Evolutionary conservation across 495 filamentous ascomycete species (phyloP).

Genomic region (Penicillium lagena): DNA sequence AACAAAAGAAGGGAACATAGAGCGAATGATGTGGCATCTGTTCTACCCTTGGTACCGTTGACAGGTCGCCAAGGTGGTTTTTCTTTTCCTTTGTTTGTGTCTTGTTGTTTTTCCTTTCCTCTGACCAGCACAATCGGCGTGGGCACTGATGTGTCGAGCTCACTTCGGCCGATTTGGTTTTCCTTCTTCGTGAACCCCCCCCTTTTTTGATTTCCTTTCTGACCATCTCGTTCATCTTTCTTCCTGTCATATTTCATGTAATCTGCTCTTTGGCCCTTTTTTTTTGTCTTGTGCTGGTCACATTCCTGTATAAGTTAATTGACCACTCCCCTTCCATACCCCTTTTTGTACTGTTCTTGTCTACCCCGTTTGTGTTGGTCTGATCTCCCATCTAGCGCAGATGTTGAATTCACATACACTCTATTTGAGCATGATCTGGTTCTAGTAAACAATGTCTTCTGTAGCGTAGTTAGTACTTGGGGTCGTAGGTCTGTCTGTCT

Average conservation of each 20-base stretch:
- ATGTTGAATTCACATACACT: too few relatives aligned
- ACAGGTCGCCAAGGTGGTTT: neutral
- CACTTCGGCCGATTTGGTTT: slow-evolving; percentile 7
- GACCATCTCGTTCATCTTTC: slow-evolving; percentile 6
- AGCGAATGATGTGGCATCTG: slow-evolving; percentile 19
- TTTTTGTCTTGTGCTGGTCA: slow-evolving; percentile 23
- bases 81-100: slow-evolving; percentile 12
- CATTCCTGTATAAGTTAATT: slow-evolving; percentile 30
- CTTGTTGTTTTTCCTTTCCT: slow-evolving; percentile 12
- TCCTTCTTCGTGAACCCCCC: slow-evolving; percentile 1
- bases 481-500: too few relatives aligned
- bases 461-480: too few relatives aligned
- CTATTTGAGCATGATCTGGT: too few relatives aligned
- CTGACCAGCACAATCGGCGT: slow-evolving; percentile 9
- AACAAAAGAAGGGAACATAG: slow-evolving; percentile 14
- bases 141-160: neutral
- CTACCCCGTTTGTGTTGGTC: slow-evolving; percentile 20
- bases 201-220: neutral
- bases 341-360: slow-evolving; percentile 24
- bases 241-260: slow-evolving; percentile 18
- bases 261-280: slow-evolving; percentile 11
- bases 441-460: too few relatives aligned
- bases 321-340: slow-evolving; percentile 21
- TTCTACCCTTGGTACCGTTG: neutral
- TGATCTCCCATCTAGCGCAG: neutral